These are phyloP conservation scores for Sphaerulina musiva DNA, from an alignment of 2,329 filamentous ascomycete species.

Conservation along the genomic window DNA sequence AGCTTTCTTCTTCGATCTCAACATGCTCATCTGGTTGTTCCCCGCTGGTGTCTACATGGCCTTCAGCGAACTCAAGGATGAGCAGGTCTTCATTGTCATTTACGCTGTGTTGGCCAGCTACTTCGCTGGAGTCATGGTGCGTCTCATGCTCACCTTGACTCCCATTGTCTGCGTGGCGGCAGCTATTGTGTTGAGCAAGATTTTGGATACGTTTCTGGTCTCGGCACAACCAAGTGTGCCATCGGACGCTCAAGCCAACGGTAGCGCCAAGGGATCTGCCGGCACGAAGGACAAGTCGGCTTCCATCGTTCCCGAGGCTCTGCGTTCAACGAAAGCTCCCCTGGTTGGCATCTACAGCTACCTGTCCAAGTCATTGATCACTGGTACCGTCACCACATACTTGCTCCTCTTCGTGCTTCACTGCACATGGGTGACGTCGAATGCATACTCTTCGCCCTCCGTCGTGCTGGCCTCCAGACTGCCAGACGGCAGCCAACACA, in stretches of 20 bases:
- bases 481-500: constrained; percentile 92
- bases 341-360: constrained; percentile 76
- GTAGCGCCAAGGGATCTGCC: constrained; percentile 36
- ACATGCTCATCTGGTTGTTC: constrained; percentile 98
- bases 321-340: constrained; percentile 66
- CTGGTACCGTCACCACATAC: constrained; percentile 66
- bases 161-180: constrained; percentile 93
- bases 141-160: constrained; percentile 94
- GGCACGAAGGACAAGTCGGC: constrained; percentile 52
- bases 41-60: constrained; percentile 97
- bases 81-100: constrained; percentile 96
- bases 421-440: constrained; percentile 99
- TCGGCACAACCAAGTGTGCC: constrained; percentile 53
- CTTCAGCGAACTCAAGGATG: constrained; percentile 87
- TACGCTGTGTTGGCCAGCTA: constrained; percentile 96
- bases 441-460: constrained; percentile 96
- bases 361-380: constrained; percentile 72
- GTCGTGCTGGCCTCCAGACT: constrained; percentile 88
- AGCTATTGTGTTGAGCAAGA: constrained; percentile 77
- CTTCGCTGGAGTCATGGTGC: constrained; percentile 98
- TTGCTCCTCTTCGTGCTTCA: constrained; percentile 90
- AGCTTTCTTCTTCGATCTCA: constrained; percentile 97
- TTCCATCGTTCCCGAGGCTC: constrained; percentile 45
- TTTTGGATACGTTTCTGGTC: constrained; percentile 79
- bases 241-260: constrained; percentile 37